Evolutionary conservation across 768 basidiomycete genomes (phyloP), one percentile per base, ranked within the genome.

Genomic region (Lactifluus piperatus): DNA sequence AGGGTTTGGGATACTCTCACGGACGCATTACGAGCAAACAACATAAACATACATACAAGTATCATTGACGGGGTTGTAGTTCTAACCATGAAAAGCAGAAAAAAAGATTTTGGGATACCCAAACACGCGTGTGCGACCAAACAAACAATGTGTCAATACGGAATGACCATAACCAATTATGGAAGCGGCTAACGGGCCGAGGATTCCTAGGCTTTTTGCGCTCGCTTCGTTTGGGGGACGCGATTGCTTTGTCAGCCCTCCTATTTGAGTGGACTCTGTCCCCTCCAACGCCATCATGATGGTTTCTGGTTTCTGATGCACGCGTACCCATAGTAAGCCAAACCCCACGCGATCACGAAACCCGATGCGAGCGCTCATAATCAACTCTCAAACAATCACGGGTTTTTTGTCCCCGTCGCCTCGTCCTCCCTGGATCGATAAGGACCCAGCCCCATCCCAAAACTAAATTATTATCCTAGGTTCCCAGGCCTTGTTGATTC

Each of bases 31-130:
- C 56, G 24, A 27, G 9, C 18, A 53, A 52, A 54, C 51, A 59
- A 43, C 58, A 54, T 41, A 59, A 48, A 43, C 52, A 49, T 53
- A 54, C 52, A 54, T 59, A 43, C 58, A 36, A 41, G 41, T 59
- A 54, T 48, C 53, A 54, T 18, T 18, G 43, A 29, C 53, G 58
- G 58, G 53, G 47, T 59, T 59, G 58, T 59, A 59, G 58, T 59
- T 54, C 39, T 59, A 59, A 59, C 54, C 37, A 39, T 9, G 41
- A n/a, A 57, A 50, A 44, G 11, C 13, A 11, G 39, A 34, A 41
- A 59, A 36, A 22, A 10, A 11, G 11, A 44, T 41, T 49, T 24
- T 48, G 51, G 47, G 46, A 54, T 30, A 22, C 29, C 50, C 51
- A 47, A 52, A 53, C 45, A 47, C 45, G 10, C 36, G 29, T 20